Percentiles rank a stretch among this genome's conserved stretches.
Evolutionary conservation across 768 basidiomycete genomes (phyloP).

Genomic region (Termitomyces sp.): DNA sequence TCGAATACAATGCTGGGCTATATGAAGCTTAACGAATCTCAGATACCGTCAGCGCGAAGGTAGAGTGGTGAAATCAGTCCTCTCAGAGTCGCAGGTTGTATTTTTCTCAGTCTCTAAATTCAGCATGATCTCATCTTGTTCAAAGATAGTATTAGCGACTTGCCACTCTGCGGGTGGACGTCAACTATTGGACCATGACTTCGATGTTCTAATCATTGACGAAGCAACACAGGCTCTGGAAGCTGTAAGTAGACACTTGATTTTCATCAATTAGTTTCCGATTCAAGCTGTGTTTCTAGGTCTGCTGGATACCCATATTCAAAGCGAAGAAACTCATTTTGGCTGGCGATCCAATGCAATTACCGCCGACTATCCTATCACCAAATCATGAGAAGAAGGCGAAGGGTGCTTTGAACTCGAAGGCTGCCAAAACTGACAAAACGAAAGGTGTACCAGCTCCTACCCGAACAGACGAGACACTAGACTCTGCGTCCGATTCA

Average conservation of each 20-base stretch:
- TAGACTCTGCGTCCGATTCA: not conserved
- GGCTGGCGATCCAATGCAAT: conserved; percentile 94
- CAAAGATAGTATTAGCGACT: conserved; percentile 83
- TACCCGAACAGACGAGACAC: not conserved
- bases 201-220: conserved; percentile 95
- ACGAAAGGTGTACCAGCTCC: not conserved
- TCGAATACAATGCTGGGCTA: not conserved
- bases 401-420: not conserved
- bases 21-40: not conserved
- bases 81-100: conserved; percentile 71
- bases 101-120: not conserved
- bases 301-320: conserved; percentile 95
- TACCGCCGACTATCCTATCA: conserved; percentile 90
- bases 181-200: conserved; percentile 70
- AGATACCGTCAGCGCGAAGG: conserved; percentile 90
- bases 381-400: conserved; percentile 35
- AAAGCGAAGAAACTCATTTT: conserved; percentile 87
- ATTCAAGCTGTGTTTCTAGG: conserved; percentile 34
- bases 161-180: conserved; percentile 91
- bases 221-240: conserved; percentile 98
- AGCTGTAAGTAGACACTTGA: conserved; percentile 51
- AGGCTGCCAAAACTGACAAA: not conserved
- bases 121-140: not conserved
- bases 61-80: conserved; percentile 76
- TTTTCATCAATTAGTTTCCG: not conserved